Conservation (phyloP, 2,329 filamentous ascomycete genomes). For the Diaporthe ampelina region DNA sequence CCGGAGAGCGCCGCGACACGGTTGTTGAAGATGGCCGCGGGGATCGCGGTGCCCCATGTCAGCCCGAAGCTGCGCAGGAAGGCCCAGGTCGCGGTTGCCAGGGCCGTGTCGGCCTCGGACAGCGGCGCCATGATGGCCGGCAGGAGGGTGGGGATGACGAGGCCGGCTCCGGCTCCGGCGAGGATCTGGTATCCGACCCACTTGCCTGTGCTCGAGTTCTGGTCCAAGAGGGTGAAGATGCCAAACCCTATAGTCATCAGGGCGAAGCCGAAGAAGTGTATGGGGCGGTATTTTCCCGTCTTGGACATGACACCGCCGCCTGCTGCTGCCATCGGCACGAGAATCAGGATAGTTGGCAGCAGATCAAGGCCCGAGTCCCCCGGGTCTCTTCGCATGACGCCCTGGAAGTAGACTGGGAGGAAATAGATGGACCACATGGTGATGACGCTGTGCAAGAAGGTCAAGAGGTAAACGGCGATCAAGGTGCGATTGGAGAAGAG, state of each 20-base stretch:
- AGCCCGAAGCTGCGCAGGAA: constrained; percentile 63
- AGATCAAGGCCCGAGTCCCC: constrained; percentile 46
- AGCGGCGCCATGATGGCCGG: constrained; percentile 59
- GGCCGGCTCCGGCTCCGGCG: constrained; percentile 56
- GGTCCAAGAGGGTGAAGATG: constrained; percentile 53
- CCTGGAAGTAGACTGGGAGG: constrained; percentile 61
- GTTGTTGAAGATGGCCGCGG: constrained; percentile 56
- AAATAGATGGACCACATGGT: constrained; percentile 53
- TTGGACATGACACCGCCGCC: constrained; percentile 42
- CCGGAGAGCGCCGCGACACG: constrained; percentile 40
- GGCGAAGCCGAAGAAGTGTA: constrained; percentile 45
- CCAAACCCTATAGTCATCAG: constrained; percentile 53
- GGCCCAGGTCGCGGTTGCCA: constrained; percentile 56
- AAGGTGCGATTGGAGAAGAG: constrained; percentile 60
- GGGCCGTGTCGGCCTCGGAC: constrained; percentile 53
- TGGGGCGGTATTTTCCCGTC: constrained; percentile 6
- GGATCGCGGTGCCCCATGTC: constrained; percentile 62
- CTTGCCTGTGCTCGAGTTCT: constrained; percentile 50
- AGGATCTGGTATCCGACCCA: constrained; percentile 61
- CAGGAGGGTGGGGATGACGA: constrained; percentile 57
- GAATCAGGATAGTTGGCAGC: constrained; percentile 43
- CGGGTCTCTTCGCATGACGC: constrained; percentile 49
- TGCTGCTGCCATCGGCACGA: constrained; percentile 42
- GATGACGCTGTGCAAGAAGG: constrained; percentile 54
- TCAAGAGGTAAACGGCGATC: constrained; percentile 48